phyloP scores from a whole-genome alignment of 176 grass and related monocot genomes.

The Lolium perenne region DNA sequence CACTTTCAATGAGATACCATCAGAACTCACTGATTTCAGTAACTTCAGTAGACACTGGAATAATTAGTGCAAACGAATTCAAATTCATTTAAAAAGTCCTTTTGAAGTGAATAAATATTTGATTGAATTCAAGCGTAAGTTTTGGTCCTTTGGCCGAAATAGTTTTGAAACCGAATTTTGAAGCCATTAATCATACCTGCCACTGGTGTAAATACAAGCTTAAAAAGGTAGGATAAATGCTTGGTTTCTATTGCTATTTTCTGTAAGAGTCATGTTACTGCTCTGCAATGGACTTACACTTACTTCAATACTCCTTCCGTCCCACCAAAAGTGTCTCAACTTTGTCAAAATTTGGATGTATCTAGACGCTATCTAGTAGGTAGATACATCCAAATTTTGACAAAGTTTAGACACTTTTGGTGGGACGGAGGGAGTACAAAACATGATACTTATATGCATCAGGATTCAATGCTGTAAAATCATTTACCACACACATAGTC shows the following conservation, averaged over 20 bases:
- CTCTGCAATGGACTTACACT: not conserved
- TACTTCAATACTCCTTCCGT: not conserved
- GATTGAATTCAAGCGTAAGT: not conserved
- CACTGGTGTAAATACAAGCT: not conserved
- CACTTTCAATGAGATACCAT: not conserved
- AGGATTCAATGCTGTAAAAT: not conserved
- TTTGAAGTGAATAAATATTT: not conserved
- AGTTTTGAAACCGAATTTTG: too few relatives aligned
- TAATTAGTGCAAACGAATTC: not conserved
- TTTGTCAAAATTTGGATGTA: too few relatives aligned
- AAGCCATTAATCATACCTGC: not conserved
- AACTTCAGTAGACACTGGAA: not conserved
- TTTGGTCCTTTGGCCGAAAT: not conserved
- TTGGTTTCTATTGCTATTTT: not conserved
- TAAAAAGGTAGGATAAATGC: not conserved
- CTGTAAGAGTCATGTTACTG: not conserved
- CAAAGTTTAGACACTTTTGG: too few relatives aligned
- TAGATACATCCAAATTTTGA: too few relatives aligned
- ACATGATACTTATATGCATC: not conserved
- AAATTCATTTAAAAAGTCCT: not conserved
- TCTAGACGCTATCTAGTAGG: too few relatives aligned
- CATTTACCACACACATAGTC: not conserved
- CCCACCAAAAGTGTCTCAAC: too few relatives aligned
- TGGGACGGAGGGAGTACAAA: not conserved
- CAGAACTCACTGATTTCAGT: not conserved